These are phyloP conservation scores for Mycosphaerella arachidis DNA, from an alignment of 2,329 filamentous ascomycete species.

Conservation along the genomic window DNA sequence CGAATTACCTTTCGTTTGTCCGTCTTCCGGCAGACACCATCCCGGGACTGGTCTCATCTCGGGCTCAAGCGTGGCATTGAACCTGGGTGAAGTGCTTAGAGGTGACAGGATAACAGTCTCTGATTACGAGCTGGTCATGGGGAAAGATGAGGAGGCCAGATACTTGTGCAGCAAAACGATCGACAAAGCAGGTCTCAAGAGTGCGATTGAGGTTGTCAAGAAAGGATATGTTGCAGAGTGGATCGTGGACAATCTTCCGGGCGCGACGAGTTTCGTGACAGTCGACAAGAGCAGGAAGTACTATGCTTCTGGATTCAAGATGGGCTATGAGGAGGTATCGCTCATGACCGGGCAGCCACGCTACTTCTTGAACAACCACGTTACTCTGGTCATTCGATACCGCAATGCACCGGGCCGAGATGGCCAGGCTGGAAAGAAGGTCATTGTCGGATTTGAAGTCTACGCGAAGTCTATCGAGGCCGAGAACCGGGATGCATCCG, in stretches of 20 bases:
- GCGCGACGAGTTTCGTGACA: constrained; percentile 82
- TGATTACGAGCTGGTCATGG: constrained; percentile 76
- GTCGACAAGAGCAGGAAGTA: constrained; percentile 81
- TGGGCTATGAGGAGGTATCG: constrained; percentile 69
- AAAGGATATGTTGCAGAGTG: constrained; percentile 85
- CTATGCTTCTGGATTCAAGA: constrained; percentile 84
- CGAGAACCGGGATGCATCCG: constrained; percentile 55
- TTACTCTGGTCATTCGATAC: constrained; percentile 78
- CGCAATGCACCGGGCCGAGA: constrained; percentile 65
- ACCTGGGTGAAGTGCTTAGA: constrained; percentile 80
- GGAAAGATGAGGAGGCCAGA: constrained; percentile 66
- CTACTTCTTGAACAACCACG: constrained; percentile 82
- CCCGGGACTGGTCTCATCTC: constrained; percentile 65
- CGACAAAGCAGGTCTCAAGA: constrained; percentile 59
- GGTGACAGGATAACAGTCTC: constrained; percentile 82
- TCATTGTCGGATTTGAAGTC: constrained; percentile 84
- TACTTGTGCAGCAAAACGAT: constrained; percentile 68
- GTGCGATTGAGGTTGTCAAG: constrained; percentile 66
- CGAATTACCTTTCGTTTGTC: constrained; percentile 82
- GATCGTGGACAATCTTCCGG: constrained; percentile 89
- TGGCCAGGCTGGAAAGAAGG: constrained; percentile 67
- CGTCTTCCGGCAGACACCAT: constrained; percentile 64
- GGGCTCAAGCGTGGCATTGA: constrained; percentile 73
- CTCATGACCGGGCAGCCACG: constrained; percentile 55
- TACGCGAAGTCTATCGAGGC: constrained; percentile 78